Evolutionary conservation across 768 basidiomycete genomes (phyloP).

Genomic region (Russula sp.): DNA sequence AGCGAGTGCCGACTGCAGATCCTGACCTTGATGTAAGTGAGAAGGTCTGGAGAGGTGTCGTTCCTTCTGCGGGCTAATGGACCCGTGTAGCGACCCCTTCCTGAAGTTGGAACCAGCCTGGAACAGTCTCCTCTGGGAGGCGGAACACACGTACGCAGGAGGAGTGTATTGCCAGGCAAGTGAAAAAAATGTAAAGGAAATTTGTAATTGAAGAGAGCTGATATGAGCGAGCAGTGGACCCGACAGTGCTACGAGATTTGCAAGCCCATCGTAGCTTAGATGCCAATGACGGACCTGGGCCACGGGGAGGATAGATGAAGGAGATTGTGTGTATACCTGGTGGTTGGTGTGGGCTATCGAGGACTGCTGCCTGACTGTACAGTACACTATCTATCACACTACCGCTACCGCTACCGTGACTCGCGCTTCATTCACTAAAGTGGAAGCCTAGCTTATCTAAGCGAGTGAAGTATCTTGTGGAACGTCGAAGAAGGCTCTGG

Average conservation of each 20-base stretch:
- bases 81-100: conserved; percentile 51
- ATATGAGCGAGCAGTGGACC: conserved; percentile 57
- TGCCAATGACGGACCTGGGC: conserved; percentile 10
- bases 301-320: conserved; percentile 7
- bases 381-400: neutral
- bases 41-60: conserved; percentile 26
- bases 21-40: conserved; percentile 76
- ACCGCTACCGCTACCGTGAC: neutral
- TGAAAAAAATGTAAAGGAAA: neutral
- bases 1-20: conserved; percentile 88
- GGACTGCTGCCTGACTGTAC: conserved; percentile 7
- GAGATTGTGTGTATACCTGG: neutral
- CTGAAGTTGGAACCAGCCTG: conserved; percentile 52
- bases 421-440: neutral
- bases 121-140: conserved; percentile 47
- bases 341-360: neutral
- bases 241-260: conserved; percentile 79
- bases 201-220: conserved; percentile 10
- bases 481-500: conserved; percentile 27
- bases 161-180: conserved; percentile 87
- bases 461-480: conserved; percentile 19
- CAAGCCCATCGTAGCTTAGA: conserved; percentile 85
- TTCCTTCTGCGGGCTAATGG: conserved; percentile 19
- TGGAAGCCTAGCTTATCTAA: conserved; percentile 13
- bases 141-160: conserved; percentile 84